Evolutionary conservation across 306 rosid genomes (phyloP).

Genomic region (Astragalus glycyphyllos): DNA sequence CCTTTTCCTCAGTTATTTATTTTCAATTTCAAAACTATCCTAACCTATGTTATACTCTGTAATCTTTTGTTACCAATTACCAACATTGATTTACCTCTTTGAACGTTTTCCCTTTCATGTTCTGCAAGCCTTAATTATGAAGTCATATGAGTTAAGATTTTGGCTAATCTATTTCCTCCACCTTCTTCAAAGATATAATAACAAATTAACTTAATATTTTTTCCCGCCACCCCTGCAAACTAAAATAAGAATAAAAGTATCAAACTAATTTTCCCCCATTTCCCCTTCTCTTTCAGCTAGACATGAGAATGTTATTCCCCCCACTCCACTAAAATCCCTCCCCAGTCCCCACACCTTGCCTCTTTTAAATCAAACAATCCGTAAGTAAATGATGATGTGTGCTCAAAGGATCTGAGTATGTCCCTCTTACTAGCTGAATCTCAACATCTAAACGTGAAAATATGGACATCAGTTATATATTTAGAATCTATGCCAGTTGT

Average conservation of each 20-base stretch:
- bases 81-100: not conserved
- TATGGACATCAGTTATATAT: slow-evolving; percentile 10
- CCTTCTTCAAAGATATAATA: not conserved
- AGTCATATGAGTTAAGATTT: slow-evolving; percentile 17
- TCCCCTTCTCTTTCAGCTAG: too few species aligned
- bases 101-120: not conserved
- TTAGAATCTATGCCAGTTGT: not conserved
- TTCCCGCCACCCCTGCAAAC: not conserved
- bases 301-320: too few species aligned
- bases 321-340: too few species aligned
- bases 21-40: not conserved
- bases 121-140: not conserved
- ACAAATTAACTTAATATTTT: not conserved
- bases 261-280: not conserved
- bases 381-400: too few species aligned
- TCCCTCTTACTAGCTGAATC: slow-evolving; percentile 8
- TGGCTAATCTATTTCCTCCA: not conserved
- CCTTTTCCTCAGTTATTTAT: not conserved
- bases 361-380: too few species aligned
- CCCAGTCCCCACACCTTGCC: too few species aligned
- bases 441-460: slow-evolving; percentile 7
- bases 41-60: not conserved
- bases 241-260: not conserved
- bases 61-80: not conserved
- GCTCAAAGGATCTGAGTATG: too few species aligned